These are phyloP conservation scores for Pseudotulostoma volvatum DNA, from an alignment of 495 filamentous ascomycete species.

Conservation along the genomic window DNA sequence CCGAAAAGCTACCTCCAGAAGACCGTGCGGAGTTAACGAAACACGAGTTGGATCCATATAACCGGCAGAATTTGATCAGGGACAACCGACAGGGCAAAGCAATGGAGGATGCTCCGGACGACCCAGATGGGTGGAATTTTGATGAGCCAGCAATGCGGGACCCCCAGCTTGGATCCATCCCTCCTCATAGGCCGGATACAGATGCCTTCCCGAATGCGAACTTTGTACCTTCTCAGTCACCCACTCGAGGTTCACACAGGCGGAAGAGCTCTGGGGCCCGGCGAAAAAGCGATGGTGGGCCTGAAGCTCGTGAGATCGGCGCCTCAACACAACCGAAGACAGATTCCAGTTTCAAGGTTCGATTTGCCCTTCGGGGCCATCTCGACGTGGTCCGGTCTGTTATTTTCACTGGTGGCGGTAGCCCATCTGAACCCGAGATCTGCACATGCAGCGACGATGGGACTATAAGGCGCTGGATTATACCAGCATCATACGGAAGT, in stretches of 20 bases:
- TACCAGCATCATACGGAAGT: slow-evolving; percentile 57
- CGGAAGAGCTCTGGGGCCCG: slow-evolving; percentile 66
- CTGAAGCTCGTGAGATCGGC: slow-evolving; percentile 29
- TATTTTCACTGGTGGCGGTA: slow-evolving; percentile 91
- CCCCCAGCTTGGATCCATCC: slow-evolving; percentile 32
- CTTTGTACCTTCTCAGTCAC: slow-evolving; percentile 55
- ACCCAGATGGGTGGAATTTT: slow-evolving; percentile 83
- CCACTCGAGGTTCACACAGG: slow-evolving; percentile 52
- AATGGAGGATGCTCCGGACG: slow-evolving; percentile 26
- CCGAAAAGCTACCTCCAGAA: slow-evolving; percentile 30
- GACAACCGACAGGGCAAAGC: slow-evolving; percentile 18
- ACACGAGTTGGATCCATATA: slow-evolving; percentile 40
- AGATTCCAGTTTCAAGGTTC: slow-evolving; percentile 66
- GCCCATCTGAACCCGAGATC: slow-evolving; percentile 85
- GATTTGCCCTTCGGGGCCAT: slow-evolving; percentile 83
- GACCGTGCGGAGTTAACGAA: slow-evolving; percentile 39
- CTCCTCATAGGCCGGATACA: slow-evolving; percentile 55
- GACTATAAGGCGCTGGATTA: slow-evolving; percentile 89
- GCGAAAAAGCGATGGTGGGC: slow-evolving; percentile 37
- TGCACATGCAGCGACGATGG: slow-evolving; percentile 95
- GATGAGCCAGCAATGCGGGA: slow-evolving; percentile 42
- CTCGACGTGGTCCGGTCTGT: slow-evolving; percentile 84
- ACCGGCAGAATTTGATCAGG: slow-evolving; percentile 26
- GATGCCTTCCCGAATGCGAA: slow-evolving; percentile 77
- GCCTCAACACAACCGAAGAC: slow-evolving; percentile 30